Evolutionary conservation across 2,329 filamentous ascomycete species (phyloP), one percentile per base, ranked within the genome.

Genomic region (Nigrograna mackinnonii): DNA sequence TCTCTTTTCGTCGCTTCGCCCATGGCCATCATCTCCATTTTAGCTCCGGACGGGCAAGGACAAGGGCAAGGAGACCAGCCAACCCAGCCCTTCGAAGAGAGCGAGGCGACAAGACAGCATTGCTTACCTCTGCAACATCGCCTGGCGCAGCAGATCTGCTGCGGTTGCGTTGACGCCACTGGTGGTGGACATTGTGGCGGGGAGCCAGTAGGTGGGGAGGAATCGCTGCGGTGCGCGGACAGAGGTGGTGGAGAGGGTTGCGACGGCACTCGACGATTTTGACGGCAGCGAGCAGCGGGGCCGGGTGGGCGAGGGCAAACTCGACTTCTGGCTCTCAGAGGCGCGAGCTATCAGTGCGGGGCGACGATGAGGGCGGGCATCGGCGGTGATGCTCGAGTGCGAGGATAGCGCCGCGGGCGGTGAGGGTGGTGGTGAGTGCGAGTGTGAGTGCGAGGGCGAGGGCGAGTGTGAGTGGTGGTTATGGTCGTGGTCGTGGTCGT

Each of bases 111-210:
- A 28, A 14, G 24, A 28, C 24, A 28, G 24, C 11, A 28, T 28
- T 28, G 24, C 79, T 76, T 75, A 83, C 80, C 75, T 79, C 60
- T 79, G 78, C 63, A 76, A 67, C 66, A 79, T 76, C 45, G 78
- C 74, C 67, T 83, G 81, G 58, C 79, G 75, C 58, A 82, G 68
- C 65, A 82, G 67, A 57, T 83, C 80, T 38, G 77, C 76, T 41
- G 80, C 79, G 55, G 73, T 67, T 54, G 75, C 78, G 54, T 71
- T 67, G 64, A 72, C 70, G 64, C 72, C 72, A 47, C 52, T 50
- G 46, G 62, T 50, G 32, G 59, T 55, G 54, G 64, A 59, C 60
- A 62, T 64, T 41, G 54, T 60, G 54, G 55, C 61, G 56, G 58
- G 50, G 33, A 56, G 52, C 50, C 47, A 58, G 54, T 57, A 55